Conservation (phyloP, 2,329 filamentous ascomycete species). For the Acrocalymma vagum region DNA sequence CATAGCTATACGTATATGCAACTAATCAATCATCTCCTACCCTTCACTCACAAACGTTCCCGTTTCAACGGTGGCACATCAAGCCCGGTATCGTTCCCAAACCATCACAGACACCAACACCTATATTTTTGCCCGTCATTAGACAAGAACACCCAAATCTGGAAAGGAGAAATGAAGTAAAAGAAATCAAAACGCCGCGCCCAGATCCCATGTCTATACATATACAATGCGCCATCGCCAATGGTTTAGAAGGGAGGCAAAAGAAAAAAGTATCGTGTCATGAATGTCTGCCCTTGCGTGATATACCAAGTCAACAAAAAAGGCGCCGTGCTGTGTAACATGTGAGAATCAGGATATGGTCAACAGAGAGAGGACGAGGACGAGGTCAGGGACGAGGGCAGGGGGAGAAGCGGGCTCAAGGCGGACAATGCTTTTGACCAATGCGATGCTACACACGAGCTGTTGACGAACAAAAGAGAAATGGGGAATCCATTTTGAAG, state of each 20-base stretch:
- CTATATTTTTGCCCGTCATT: too few relatives aligned
- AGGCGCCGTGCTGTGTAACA: conserved; percentile 14
- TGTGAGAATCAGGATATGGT: conserved; percentile 17
- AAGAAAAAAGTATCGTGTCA: conserved; percentile 8
- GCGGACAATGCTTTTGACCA: conserved; percentile 15
- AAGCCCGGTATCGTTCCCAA: too few relatives aligned
- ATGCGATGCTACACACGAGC: conserved; percentile 20
- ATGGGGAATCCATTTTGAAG: conserved; percentile 8
- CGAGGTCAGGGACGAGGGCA: conserved; percentile 11
- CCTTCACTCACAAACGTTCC: too few relatives aligned
- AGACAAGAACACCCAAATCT: too few relatives aligned
- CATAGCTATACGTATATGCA: too few relatives aligned
- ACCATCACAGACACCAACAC: too few relatives aligned
- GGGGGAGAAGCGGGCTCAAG: conserved; percentile 3
- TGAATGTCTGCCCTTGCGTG: conserved; percentile 6
- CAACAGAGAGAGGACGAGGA: conserved; percentile 12
- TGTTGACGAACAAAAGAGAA: conserved; percentile 9
- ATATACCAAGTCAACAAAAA: conserved; percentile 3
- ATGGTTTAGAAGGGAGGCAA: background rate
- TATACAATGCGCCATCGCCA: conserved; percentile 5
- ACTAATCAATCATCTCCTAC: too few relatives aligned
- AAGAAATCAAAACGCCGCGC: too few relatives aligned
- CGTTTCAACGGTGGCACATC: too few relatives aligned
- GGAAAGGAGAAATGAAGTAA: too few relatives aligned
- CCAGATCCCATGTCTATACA: too few relatives aligned